Evolutionary conservation across 371 early-diverging fungal species (phyloP).

Genomic region (Haplosporangium sp.): DNA sequence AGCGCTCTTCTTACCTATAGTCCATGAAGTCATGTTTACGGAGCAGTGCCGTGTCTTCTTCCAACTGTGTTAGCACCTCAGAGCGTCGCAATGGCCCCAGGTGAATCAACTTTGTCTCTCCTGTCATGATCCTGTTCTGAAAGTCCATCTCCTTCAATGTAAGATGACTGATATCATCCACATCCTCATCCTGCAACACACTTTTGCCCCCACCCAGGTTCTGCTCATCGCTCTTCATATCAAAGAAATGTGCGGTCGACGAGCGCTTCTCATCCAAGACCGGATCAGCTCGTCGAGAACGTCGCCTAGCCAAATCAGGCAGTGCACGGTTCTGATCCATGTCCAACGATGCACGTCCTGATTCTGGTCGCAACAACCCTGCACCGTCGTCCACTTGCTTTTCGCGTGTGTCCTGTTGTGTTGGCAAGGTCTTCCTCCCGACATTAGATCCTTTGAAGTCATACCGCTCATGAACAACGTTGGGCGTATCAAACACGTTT

Average conservation of each 20-base stretch:
- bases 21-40: conserved; percentile 67
- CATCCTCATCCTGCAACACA: not conserved
- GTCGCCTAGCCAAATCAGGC: conserved; percentile 9
- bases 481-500: conserved; percentile 64
- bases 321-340: conserved; percentile 1
- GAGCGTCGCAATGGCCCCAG: conserved; percentile 53
- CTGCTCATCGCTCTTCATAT: conserved; percentile 1
- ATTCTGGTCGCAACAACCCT: not conserved
- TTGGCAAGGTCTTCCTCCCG: conserved; percentile 58
- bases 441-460: conserved; percentile 72
- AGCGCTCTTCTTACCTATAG: conserved; percentile 55
- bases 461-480: conserved; percentile 57
- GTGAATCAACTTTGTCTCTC: conserved; percentile 55
- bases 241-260: conserved; percentile 5
- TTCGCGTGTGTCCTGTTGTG: not conserved
- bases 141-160: conserved; percentile 71
- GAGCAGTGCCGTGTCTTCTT: conserved; percentile 60
- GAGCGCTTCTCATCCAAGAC: conserved; percentile 4
- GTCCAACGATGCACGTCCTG: conserved; percentile 5
- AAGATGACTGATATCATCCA: conserved; percentile 51
- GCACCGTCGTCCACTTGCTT: not conserved
- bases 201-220: not conserved
- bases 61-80: conserved; percentile 57
- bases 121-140: conserved; percentile 56
- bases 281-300: conserved; percentile 9